These are phyloP conservation scores for Boletus tomentosulus DNA, from an alignment of 768 basidiomycete species.

Conservation along the genomic window DNA sequence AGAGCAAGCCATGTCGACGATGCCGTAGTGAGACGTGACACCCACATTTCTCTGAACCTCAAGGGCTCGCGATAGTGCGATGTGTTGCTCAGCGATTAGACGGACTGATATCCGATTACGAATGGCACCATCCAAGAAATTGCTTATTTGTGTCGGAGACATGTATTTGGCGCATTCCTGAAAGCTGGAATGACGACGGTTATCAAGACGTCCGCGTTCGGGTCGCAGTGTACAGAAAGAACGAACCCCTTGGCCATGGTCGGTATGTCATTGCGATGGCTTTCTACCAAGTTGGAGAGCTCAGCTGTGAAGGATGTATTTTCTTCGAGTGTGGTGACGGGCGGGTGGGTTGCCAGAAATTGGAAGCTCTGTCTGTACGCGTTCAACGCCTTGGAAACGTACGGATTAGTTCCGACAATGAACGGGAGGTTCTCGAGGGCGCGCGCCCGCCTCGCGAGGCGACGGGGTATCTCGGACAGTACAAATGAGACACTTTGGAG, in stretches of 20 bases:
- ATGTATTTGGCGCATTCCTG: constrained; percentile 85
- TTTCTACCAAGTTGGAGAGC: constrained; percentile 66
- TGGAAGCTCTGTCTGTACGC: constrained; percentile 68
- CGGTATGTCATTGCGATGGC: constrained; percentile 85
- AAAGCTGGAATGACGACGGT: constrained; percentile 46
- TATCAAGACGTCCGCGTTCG: not conserved
- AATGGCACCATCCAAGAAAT: constrained; percentile 80
- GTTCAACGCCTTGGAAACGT: constrained; percentile 66
- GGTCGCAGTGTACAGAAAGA: constrained; percentile 3
- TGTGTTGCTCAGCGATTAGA: constrained; percentile 88
- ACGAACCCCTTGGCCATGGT: constrained; percentile 83
- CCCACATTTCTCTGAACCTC: constrained; percentile 32
- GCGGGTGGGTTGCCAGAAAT: constrained; percentile 62
- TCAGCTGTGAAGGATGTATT: constrained; percentile 65
- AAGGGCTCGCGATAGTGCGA: constrained; percentile 72
- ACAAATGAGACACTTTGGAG: constrained; percentile 72
- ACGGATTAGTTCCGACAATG: constrained; percentile 88
- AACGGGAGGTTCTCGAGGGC: constrained; percentile 76
- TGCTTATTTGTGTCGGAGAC: constrained; percentile 71
- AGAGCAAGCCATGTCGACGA: constrained; percentile 71
- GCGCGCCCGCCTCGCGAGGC: constrained; percentile 70
- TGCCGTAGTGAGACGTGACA: constrained; percentile 51
- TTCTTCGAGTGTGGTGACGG: constrained; percentile 61
- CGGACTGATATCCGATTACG: constrained; percentile 84
- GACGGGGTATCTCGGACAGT: constrained; percentile 70